Base-by-base conservation (phyloP, 352 stramenopile genomes). In the Globisporangium uncinulatum region DNA sequence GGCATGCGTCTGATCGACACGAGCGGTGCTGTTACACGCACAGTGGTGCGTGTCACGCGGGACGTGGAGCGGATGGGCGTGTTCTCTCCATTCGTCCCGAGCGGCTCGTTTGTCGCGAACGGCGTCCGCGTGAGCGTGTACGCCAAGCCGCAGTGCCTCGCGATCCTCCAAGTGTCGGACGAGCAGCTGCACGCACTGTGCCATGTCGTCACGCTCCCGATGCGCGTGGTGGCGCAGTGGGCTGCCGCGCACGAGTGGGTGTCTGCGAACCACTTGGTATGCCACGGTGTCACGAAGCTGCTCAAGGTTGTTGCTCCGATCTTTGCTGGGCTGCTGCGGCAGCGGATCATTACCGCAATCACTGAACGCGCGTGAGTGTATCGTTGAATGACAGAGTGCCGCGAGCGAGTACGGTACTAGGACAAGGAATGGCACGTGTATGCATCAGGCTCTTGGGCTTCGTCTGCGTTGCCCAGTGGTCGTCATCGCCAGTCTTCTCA, bases 401-500 rank as follows among this genome's bases (percentile, higher is more conserved):
- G 34, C 34, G 34, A 39, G 34, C 34, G 34, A 39, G 34, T 39
- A 39, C 1, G 6, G 34, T 8, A 13, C 1, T 13, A 39, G 34
- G 34, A 39, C 7, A 39, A 39, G 6, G 34, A 39, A 2, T 13
- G 10, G 10, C 34, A 7, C 10, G 34, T 39, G 34, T 3, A 39
- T 39, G 34, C 7, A 39, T 39, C 6, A 39, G 34, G 34, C 6
- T 13, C 34, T 39, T 39, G 34, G 8, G 34, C 7, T 39, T 8
- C 34, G 7, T 13, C 7, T 39, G 5, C 34, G 34, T 39, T 39
- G 34, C 34, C 8, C 34, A 13, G 34, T 39, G 6, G 34, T 39
- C 34, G 34, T 39, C 34, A 8, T 39, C 10, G 34, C 10, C 34
- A 13, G 7, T 39, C 6, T 39, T 39, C 7, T 95, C 89, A 19